These are phyloP conservation scores for Nicotiana knightiana DNA, from an alignment of 257 asterid species.

Conservation along the genomic window DNA sequence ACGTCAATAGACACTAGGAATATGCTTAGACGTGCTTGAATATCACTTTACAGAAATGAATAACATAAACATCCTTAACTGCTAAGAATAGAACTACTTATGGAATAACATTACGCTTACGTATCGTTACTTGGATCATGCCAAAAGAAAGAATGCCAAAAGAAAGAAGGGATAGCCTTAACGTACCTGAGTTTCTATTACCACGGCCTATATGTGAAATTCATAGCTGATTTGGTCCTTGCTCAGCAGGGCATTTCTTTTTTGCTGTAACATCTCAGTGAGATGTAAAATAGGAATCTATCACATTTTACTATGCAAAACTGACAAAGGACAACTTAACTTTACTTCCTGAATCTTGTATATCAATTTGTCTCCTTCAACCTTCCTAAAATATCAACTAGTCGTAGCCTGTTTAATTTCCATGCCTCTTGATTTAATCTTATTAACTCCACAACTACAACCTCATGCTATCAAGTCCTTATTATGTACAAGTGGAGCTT, in stretches of 20 bases:
- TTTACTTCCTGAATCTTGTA: not conserved
- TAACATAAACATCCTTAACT: no score
- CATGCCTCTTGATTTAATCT: conserved; percentile 46
- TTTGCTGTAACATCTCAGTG: not conserved
- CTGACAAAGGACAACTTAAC: not conserved
- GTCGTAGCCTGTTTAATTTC: not conserved
- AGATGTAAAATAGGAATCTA: not conserved
- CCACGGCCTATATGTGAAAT: not conserved
- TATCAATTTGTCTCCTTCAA: not conserved
- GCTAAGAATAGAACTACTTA: no score
- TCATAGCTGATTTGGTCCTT: not conserved
- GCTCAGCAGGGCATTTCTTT: not conserved
- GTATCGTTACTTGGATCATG: no score
- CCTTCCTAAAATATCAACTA: not conserved
- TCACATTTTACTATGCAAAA: not conserved
- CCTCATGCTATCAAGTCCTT: conserved; percentile 39
- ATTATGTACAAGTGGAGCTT: conserved; percentile 51
- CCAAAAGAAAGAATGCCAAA: no score
- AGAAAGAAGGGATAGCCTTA: no score
- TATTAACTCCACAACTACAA: conserved; percentile 70
- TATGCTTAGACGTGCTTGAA: no score
- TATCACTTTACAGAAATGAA: no score
- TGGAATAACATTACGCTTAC: no score
- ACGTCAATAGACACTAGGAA: no score
- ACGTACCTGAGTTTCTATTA: not conserved